phyloP scores from a whole-genome alignment of 805 yeast species.

The Zygoascus bituminiphila region DNA sequence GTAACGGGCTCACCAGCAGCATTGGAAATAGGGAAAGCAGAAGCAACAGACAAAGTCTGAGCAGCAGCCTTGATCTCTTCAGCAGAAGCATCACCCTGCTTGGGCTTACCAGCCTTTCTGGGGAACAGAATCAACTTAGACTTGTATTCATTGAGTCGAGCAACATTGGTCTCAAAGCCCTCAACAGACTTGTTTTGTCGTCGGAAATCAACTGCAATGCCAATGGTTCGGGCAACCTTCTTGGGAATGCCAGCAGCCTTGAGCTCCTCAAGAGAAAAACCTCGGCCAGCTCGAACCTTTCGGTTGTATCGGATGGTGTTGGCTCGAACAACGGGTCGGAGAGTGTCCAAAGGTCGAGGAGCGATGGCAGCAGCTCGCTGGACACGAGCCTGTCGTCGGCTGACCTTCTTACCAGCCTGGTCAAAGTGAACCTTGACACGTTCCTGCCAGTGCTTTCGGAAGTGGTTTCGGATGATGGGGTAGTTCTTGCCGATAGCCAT shows the following conservation, averaged over 20 bases:
- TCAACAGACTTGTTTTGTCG: constrained; percentile 97
- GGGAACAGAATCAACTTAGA: constrained; percentile 94
- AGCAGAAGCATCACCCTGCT: constrained; percentile 40
- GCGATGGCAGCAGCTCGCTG: constrained; percentile 90
- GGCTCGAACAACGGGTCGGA: constrained; percentile 97
- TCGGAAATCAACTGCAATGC: constrained; percentile 99
- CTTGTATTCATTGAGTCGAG: constrained; percentile 93
- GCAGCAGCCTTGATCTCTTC: constrained; percentile 56
- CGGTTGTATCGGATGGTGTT: constrained; percentile 99
- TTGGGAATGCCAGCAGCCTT: constrained; percentile 94
- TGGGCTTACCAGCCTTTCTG: constrained; percentile 69
- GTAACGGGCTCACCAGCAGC: constrained; percentile 62
- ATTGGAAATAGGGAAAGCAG: constrained; percentile 89
- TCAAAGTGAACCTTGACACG: constrained; percentile 99
- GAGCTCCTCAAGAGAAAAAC: constrained; percentile 95
- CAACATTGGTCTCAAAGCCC: constrained; percentile 89
- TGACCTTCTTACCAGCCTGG: constrained; percentile 99
- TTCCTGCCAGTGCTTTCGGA: constrained; percentile 99
- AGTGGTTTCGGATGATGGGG: constrained; percentile 98
- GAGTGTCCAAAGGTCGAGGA: constrained; percentile 94
- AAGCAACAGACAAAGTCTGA: constrained; percentile 62
- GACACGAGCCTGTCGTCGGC: constrained; percentile 93
- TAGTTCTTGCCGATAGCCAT: constrained; percentile 96
- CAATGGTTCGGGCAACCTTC: constrained; percentile 96
- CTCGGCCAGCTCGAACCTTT: constrained; percentile 99